Evolutionary conservation across 1,284 basidiomycete species (phyloP), one percentile per base, ranked within the genome.

Genomic region (Abortiporus biennis): DNA sequence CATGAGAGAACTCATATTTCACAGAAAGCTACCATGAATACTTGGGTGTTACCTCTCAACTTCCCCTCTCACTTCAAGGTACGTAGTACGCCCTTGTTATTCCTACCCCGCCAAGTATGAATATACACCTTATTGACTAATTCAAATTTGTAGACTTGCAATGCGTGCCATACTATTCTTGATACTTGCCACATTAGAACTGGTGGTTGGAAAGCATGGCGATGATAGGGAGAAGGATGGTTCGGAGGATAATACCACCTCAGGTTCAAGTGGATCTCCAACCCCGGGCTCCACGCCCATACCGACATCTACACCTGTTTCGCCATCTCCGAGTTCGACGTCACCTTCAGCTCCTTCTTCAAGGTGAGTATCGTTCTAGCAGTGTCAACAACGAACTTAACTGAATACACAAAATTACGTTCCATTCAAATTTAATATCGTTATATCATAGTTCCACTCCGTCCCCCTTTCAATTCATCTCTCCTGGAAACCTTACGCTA

Each of bases 401-500:
- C 32, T 6, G 19, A 17, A n/a, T 29, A 29, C 27, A n/a, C n/a
- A 29, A 29, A 9, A 29, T 9, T 9, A 29, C 27, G 9, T 9
- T 9, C n/a, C 9, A 29, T 29, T 29, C n/a, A 9, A n/a, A 29
- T 9, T 9, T 29, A n/a, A 29, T 9, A 29, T n/a, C n/a, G 27
- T 9, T 9, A 29, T 9, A 13, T 6, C 32, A 34, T 6, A 13
- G 32, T 34, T 6, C 32, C n/a, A 8, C 32, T 34, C 32, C 36
- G 5, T 13, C 41, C 15, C 19, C 19, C 8, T 34, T 59, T 17
- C 50, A 52, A 23, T 54, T 59, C 35, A 32, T 45, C 25, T 48
- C 45, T 12, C 54, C 55, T 2, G 23, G 11, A 8, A 57, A 59
- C 37, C 41, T 47, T 21, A 54, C 54, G 4, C 49, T 43, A 16